phyloP scores from a whole-genome alignment of 192 early-diverging fungal species.

The Mortierella claussenii region DNA sequence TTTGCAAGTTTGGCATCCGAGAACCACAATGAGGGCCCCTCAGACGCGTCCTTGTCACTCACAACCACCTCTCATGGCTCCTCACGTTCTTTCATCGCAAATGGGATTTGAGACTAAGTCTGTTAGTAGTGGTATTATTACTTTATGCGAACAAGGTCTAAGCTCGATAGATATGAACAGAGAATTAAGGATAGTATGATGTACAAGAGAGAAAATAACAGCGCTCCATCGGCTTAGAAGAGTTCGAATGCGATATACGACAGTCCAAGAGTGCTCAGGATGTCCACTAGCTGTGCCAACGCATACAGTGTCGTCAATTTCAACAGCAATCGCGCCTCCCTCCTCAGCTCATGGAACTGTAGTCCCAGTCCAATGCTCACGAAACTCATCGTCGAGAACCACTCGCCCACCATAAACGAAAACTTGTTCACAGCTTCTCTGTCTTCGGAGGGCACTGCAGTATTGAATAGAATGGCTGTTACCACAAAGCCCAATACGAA shows the following conservation, averaged over 20 bases:
- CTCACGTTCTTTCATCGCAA: too few species aligned
- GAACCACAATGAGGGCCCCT: too few species aligned
- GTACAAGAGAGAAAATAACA: not conserved
- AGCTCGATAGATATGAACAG: not conserved
- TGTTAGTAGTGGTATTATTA: too few species aligned
- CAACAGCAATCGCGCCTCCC: conserved; percentile 53
- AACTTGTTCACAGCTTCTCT: conserved; percentile 54
- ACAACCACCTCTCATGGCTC: too few species aligned
- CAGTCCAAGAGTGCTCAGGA: conserved; percentile 53
- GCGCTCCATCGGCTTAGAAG: conserved; percentile 5
- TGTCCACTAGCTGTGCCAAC: conserved; percentile 61
- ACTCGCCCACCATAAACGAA: conserved; percentile 63
- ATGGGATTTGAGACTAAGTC: too few species aligned
- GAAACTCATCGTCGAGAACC: conserved; percentile 64
- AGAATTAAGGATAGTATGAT: not conserved
- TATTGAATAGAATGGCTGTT: conserved; percentile 62
- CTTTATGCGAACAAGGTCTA: not conserved
- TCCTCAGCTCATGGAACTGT: conserved; percentile 59
- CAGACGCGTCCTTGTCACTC: too few species aligned
- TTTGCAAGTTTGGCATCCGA: too few species aligned
- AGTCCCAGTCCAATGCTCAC: conserved; percentile 63
- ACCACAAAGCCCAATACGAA: conserved; percentile 62
- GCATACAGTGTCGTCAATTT: conserved; percentile 58
- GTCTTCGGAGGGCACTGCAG: conserved; percentile 41
- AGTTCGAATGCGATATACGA: conserved; percentile 60